Percentiles rank a stretch among this genome's conserved stretches.
These are phyloP conservation scores for Diddensiella santjacobensis DNA, from an alignment of 805 yeast species.

Conservation along the genomic window DNA sequence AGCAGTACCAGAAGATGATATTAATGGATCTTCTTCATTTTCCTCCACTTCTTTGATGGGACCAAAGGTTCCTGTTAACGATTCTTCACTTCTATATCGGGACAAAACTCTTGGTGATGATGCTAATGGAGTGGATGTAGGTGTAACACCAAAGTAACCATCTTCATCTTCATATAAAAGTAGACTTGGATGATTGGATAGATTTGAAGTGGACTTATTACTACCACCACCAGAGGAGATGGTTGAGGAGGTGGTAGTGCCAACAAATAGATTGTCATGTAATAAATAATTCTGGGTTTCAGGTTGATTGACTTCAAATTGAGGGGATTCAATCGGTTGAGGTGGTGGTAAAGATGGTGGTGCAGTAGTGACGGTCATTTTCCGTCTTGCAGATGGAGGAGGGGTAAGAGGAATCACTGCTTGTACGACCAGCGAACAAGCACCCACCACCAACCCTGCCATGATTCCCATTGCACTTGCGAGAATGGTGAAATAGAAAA, in stretches of 20 bases:
- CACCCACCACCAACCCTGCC: slow-evolving; percentile 22
- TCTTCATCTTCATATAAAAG: slow-evolving; percentile 1
- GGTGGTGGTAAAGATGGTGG: too few species aligned
- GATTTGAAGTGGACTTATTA: not conserved
- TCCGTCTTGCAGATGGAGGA: not conserved
- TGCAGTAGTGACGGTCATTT: too few species aligned
- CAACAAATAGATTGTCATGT: not conserved
- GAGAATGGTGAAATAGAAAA: slow-evolving; percentile 20
- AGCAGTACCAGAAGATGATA: not conserved
- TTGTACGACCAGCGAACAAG: slow-evolving; percentile 17
- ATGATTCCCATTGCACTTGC: slow-evolving; percentile 21
- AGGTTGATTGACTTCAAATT: not conserved
- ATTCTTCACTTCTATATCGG: not conserved
- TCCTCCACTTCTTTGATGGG: not conserved
- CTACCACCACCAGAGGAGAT: not conserved
- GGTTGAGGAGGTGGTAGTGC: not conserved
- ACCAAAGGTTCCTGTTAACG: not conserved
- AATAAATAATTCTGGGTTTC: not conserved
- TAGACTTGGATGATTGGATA: not conserved
- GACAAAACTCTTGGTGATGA: not conserved
- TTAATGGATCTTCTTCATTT: not conserved
- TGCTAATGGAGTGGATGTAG: not conserved
- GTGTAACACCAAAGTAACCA: slow-evolving; percentile 1
- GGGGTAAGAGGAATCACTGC: slow-evolving; percentile 13
- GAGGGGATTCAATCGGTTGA: too few species aligned